phyloP scores from a whole-genome alignment of 148 eudicot genomes.

The Pouteria glomerata region DNA sequence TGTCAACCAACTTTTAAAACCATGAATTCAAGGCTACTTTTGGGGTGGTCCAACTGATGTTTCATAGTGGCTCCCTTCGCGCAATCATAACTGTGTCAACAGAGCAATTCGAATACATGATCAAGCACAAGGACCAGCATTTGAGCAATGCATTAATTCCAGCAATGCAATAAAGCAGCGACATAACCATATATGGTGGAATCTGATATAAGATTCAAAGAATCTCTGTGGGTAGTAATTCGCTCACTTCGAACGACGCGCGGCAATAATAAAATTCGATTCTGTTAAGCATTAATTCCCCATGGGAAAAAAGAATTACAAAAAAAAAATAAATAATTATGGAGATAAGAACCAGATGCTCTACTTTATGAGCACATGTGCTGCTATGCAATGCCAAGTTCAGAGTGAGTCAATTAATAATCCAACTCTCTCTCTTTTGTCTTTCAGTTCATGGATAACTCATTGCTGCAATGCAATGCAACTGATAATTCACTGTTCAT shows the following conservation, averaged over 20 bases:
- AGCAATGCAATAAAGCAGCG: background rate
- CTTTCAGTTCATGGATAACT: background rate
- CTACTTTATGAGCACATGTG: conserved; percentile 33
- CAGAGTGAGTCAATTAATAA: background rate
- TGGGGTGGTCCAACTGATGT: conserved; percentile 6
- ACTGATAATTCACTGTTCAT: too few relatives aligned
- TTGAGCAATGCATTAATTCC: background rate
- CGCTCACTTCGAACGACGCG: conserved; percentile 2
- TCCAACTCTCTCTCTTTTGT: background rate
- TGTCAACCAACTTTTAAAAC: too few relatives aligned
- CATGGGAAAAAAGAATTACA: too few relatives aligned
- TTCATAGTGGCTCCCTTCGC: background rate
- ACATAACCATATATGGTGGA: conserved; percentile 6
- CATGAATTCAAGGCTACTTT: too few relatives aligned
- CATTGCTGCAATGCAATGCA: background rate
- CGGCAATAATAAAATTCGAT: conserved; percentile 7
- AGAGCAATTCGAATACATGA: background rate
- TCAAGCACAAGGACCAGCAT: conserved; percentile 3
- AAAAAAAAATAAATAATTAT: conserved; percentile 18
- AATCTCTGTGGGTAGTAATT: background rate
- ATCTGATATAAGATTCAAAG: conserved; percentile 18
- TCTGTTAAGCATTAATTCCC: conserved; percentile 18
- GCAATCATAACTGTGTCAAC: conserved; percentile 10
- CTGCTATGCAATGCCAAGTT: conserved; percentile 14
- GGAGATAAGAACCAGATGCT: conserved; percentile 69